Evolutionary conservation across 305 asterid genomes (phyloP), one percentile per base, ranked within the genome.

Genomic region (Ajuga reptans): DNA sequence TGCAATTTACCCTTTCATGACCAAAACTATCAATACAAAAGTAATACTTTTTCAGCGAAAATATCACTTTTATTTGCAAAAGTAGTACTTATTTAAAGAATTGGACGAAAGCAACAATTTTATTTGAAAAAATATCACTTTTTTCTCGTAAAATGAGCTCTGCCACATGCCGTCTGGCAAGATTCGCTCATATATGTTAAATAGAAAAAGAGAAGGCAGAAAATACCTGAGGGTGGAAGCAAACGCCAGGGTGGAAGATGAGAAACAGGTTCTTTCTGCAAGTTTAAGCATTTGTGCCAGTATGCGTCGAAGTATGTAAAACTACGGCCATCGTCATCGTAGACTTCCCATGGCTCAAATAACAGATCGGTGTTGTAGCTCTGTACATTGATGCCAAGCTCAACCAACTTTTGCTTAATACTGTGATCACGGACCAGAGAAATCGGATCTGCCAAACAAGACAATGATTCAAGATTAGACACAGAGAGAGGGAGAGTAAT

Each of bases 311-410:
- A 92, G 27, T 78, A 82, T 5, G 90, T 87, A 63, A 87, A 84
- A 50, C 85, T 83, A 11, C 75, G 80, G n/a, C 86, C 89, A 11
- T 83, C 79, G 15, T 86, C 89, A 68, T 82, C 85, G 60, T 80
- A 83, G 9, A 85, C 87, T 74, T 92, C 97, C 98, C 98, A 92
- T 3, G 97, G 98, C 76, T 90, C 97, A 12, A 82, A 78, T 70
- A 92, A 69, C 51, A 90, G 81, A 66, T 92, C 96, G 2, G 89
- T 83, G n/a, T 85, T 88, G 59, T 74, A 88, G 85, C 95, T 83
- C 67, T 88, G 87, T 62, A 92, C 93, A 10, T 80, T 67, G 65
- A 90, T 68, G 36, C 94, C 91, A 29, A 66, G 83, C 68, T 92
- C 95, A 15, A 76, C 82, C 73, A 92, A 56, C 75, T 84, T 87